Evolutionary conservation across 352 stramenopile species (phyloP), one percentile per base, ranked within the genome.

Genomic region (Paralagenidium karlingii): DNA sequence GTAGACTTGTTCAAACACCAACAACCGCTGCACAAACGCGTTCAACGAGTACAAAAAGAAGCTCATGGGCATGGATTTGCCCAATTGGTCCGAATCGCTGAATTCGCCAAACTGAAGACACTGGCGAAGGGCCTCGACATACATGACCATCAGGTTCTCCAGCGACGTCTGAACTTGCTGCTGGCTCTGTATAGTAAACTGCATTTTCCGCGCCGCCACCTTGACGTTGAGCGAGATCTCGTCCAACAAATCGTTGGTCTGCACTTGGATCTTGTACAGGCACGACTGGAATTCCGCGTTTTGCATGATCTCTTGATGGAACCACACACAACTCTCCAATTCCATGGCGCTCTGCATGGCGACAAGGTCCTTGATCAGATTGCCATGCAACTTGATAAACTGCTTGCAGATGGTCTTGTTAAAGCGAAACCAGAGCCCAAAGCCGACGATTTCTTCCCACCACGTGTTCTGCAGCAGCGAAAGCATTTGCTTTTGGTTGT

Each of bases 31-130:
- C 49, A 73, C 86, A 30, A 87, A 82, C 24, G 76, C 85, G 48
- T 90, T 77, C 29, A 90, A 58, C 22, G 76, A 86, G 41, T 85
- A 89, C 3, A 86, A 46, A 44, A 89, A 89, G n/a, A 89, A 44
- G 42, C 84, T 85, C 11, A 89, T 53, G 6, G 75, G 71, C 0
- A 86, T 63, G 34, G 85, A 86, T n/a, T 67, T 71, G 39, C 78
- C 69, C 2, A 89, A 54, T n/a, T 86, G 68, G n/a, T n/a, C n/a
- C 46, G 78, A 73, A 34, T 54, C 41, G 15, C 55, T 74, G n/a
- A 74, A 56, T 2, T 45, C 58, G 25, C 64, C 57, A 1, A 86
- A 45, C n/a, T n/a, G n/a, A n/a, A n/a, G n/a, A n/a, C n/a, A n/a
- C n/a, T n/a, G n/a, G n/a, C n/a, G n/a, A n/a, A n/a, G n/a, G n/a